Conservation (phyloP, 2,329 filamentous ascomycete genomes). For the Diplodia corticola region DNA sequence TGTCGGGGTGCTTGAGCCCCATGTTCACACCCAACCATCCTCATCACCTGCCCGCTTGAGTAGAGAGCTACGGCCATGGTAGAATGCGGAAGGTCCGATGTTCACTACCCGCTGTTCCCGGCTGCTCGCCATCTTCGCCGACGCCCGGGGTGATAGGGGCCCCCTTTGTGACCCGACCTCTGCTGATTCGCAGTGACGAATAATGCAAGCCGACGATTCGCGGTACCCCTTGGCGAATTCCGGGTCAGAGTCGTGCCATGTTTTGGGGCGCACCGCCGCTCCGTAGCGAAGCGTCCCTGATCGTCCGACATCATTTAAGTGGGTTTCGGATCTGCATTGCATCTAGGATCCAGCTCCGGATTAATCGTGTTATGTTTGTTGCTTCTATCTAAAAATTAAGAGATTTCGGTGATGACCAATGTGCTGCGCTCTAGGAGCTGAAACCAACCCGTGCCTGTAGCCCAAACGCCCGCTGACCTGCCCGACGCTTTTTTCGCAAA, state of each 20-base stretch:
- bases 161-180: conserved; percentile 16
- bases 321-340: conserved; percentile 14
- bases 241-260: conserved; percentile 3
- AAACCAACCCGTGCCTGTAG: background rate
- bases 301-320: conserved; percentile 18
- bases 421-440: background rate
- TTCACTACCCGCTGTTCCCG: background rate
- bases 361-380: background rate
- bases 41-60: background rate
- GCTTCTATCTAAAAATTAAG: conserved; percentile 1
- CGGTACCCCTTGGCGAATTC: conserved; percentile 12
- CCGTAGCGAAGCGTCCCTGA: conserved; percentile 17
- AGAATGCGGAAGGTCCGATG: background rate
- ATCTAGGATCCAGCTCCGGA: background rate
- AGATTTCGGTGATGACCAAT: conserved; percentile 1
- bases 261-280: conserved; percentile 15
- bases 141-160: background rate
- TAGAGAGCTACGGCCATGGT: background rate
- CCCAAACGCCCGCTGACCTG: conserved; percentile 12
- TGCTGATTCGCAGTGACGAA: background rate
- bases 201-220: conserved; percentile 1
- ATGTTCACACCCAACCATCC: background rate
- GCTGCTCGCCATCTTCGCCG: background rate
- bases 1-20: background rate
- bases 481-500: conserved; percentile 5